A percentile compares a stretch with the other conserved stretches of the same genome.
Evolutionary conservation across 345 rosid species (phyloP).

Genomic region (Citropsis articulata): DNA sequence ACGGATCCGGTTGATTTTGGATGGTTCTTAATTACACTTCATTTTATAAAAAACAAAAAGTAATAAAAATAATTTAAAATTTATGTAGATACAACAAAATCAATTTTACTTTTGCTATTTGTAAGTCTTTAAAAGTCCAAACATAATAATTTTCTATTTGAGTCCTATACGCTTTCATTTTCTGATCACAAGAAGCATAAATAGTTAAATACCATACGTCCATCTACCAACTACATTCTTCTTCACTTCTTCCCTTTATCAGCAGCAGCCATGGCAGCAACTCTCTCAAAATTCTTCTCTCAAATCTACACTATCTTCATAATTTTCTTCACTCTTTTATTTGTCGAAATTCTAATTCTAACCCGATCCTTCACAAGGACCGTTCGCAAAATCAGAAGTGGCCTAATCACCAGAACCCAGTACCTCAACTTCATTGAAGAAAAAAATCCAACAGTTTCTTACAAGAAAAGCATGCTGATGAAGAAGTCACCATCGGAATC

Average conservation of each 20-base stretch:
- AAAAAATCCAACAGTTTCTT: conserved; percentile 28
- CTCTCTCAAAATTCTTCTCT: conserved; percentile 30
- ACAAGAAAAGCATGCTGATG: conserved; percentile 5
- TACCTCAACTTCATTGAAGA: conserved; percentile 37
- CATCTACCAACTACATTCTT: too few relatives aligned
- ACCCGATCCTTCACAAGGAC: conserved; percentile 26
- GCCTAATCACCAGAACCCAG: conserved; percentile 26
- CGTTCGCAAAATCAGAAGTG: not conserved
- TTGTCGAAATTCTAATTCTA: conserved; percentile 22
- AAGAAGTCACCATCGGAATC: not conserved
- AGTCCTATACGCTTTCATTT: not conserved
- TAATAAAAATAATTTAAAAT: too few relatives aligned
- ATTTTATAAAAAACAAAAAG: too few relatives aligned
- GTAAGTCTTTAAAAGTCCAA: too few relatives aligned
- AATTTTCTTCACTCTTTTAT: conserved; percentile 33
- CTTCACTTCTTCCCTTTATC: not conserved
- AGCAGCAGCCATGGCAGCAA: conserved; percentile 28
- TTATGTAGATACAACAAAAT: too few relatives aligned
- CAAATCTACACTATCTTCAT: conserved; percentile 22
- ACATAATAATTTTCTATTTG: too few relatives aligned
- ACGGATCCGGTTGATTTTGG: too few relatives aligned
- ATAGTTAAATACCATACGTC: too few relatives aligned
- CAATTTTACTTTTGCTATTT: too few relatives aligned
- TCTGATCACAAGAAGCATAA: not conserved
- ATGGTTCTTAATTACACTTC: too few relatives aligned